These are phyloP conservation scores for Saccharum officinarum DNA, from an alignment of 176 grass and related monocot genomes.

Conservation along the genomic window DNA sequence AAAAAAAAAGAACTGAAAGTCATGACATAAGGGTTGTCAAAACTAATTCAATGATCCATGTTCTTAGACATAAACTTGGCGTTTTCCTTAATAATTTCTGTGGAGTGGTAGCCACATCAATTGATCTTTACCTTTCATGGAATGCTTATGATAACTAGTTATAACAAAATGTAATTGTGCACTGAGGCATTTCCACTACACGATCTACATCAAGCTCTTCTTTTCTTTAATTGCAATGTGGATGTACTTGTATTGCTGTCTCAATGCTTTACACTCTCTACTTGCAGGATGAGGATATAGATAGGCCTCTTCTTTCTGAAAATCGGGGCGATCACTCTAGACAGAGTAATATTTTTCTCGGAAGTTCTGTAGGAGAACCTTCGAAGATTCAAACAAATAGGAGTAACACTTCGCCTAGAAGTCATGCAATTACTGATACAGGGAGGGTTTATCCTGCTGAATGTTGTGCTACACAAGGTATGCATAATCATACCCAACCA, in stretches of 20 bases:
- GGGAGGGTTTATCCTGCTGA: conserved; percentile 46
- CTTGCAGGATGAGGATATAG: conserved; percentile 71
- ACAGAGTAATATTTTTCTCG: conserved; percentile 44
- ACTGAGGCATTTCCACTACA: background rate
- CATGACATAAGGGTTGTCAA: background rate
- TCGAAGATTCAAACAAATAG: conserved; percentile 69
- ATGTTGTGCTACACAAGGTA: conserved; percentile 57
- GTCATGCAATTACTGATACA: conserved; percentile 45
- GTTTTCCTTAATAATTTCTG: background rate
- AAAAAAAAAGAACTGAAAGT: background rate
- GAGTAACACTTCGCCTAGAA: conserved; percentile 46
- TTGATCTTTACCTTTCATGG: background rate
- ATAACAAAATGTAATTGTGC: background rate
- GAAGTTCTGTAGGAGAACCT: conserved; percentile 51
- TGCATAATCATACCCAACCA: conserved; percentile 1
- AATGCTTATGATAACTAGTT: background rate
- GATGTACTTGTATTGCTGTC: background rate
- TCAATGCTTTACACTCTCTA: conserved; percentile 22
- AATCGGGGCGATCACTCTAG: conserved; percentile 35
- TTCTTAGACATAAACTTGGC: background rate
- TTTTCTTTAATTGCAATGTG: background rate
- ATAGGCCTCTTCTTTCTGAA: conserved; percentile 68
- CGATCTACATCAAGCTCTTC: conserved; percentile 2
- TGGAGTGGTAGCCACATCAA: background rate
- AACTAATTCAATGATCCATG: background rate